A percentile compares a stretch with the other conserved stretches of the same genome.
These are phyloP conservation scores for Penicillium concentricum DNA, from an alignment of 2,329 filamentous ascomycete species.

Conservation along the genomic window DNA sequence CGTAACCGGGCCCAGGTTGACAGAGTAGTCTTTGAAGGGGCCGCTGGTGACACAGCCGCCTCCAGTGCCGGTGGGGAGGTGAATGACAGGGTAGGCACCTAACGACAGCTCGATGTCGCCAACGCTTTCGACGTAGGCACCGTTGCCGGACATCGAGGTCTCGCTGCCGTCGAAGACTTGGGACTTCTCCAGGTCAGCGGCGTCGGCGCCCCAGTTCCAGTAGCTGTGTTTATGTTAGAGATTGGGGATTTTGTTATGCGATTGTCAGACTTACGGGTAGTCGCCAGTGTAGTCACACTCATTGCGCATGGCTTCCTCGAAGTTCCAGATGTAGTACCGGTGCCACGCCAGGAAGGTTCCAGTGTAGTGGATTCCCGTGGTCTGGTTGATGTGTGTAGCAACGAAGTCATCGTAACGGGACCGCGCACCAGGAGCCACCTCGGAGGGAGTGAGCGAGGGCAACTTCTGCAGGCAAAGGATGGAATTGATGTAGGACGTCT, in stretches of 20 bases:
- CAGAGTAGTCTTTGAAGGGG: conserved; percentile 37
- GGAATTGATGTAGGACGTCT: conserved; percentile 46
- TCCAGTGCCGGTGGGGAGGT: conserved; percentile 40
- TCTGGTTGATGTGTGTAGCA: conserved; percentile 51
- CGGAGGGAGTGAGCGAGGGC: conserved; percentile 36
- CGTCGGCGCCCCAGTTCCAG: conserved; percentile 49
- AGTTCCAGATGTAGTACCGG: conserved; percentile 33
- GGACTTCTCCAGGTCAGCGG: conserved; percentile 39
- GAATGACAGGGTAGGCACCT: conserved; percentile 35
- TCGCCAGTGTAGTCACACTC: conserved; percentile 43
- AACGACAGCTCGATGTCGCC: conserved; percentile 21
- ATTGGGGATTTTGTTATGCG: neutral
- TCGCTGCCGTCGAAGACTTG: conserved; percentile 53
- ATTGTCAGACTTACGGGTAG: conserved; percentile 22
- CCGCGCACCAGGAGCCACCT: conserved; percentile 44
- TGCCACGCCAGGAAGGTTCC: conserved; percentile 38
- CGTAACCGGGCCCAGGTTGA: conserved; percentile 28
- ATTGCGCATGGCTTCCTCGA: conserved; percentile 33
- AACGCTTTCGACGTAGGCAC: conserved; percentile 32
- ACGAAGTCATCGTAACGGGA: conserved; percentile 54
- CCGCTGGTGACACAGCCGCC: conserved; percentile 38
- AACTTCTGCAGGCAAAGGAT: conserved; percentile 46
- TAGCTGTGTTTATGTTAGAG: conserved; percentile 28
- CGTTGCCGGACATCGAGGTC: conserved; percentile 48
- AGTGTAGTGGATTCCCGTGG: conserved; percentile 44